Percentiles rank a stretch among this genome's conserved stretches.
Evolutionary conservation across 345 rosid genomes (phyloP).

Genomic region (Carallia brachiata): DNA sequence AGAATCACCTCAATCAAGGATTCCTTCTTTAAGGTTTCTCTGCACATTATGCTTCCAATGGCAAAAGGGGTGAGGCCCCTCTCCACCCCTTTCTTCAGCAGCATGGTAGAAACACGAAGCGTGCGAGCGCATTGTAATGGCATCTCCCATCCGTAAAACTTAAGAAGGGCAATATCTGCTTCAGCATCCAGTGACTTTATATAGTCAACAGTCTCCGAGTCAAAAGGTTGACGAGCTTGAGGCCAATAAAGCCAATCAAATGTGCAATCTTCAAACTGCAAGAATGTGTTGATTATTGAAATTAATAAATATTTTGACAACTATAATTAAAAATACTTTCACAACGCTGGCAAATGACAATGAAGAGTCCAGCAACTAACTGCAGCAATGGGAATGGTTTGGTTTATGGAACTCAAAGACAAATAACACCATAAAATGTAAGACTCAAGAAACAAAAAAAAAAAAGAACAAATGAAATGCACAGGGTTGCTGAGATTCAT

Average conservation of each 20-base stretch:
- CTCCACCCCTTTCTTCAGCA: slow-evolving; percentile 45
- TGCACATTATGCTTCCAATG: slow-evolving; percentile 45
- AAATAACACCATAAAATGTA: background rate
- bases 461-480: background rate
- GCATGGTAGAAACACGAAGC: slow-evolving; percentile 41
- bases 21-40: slow-evolving; percentile 36
- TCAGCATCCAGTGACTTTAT: slow-evolving; percentile 42
- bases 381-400: slow-evolving; percentile 2
- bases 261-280: slow-evolving; percentile 47
- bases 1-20: slow-evolving; percentile 40
- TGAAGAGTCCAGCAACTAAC: background rate
- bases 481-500: background rate
- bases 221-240: slow-evolving; percentile 42
- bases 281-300: background rate
- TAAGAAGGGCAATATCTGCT: slow-evolving; percentile 42
- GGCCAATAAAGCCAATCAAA: slow-evolving; percentile 55
- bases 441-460: background rate
- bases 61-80: slow-evolving; percentile 37
- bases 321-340: too few species aligned
- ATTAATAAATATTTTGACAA: background rate
- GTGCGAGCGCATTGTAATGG: slow-evolving; percentile 31
- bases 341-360: background rate
- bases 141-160: slow-evolving; percentile 38
- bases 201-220: slow-evolving; percentile 33
- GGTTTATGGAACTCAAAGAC: background rate